Evolutionary conservation across 805 yeast species (phyloP).

Genomic region (Citeromyces matritensis): DNA sequence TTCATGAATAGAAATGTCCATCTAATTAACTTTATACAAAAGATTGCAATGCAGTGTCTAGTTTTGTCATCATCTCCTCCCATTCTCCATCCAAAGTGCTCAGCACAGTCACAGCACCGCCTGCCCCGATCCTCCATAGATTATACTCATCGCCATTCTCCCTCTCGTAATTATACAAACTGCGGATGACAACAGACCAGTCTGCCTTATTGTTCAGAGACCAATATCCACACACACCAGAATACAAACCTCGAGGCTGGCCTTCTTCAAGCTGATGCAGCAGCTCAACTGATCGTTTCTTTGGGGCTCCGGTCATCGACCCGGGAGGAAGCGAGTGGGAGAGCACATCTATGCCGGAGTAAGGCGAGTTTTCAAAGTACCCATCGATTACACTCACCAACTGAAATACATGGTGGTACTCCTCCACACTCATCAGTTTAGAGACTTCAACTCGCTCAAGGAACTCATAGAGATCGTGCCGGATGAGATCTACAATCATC

Average conservation of each 20-base stretch:
- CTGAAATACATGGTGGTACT: conserved; percentile 82
- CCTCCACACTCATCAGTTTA: conserved; percentile 83
- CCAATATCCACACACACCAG: conserved; percentile 96
- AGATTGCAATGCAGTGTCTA: conserved; percentile 67
- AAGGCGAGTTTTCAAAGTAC: conserved; percentile 16
- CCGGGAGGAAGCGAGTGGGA: conserved; percentile 87
- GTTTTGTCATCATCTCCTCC: conserved; percentile 78
- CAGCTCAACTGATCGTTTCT: conserved; percentile 79
- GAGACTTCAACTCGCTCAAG: conserved; percentile 53
- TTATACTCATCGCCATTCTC: conserved; percentile 19
- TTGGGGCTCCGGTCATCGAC: conserved; percentile 99
- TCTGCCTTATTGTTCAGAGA: conserved; percentile 76
- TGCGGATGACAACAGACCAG: conserved; percentile 92
- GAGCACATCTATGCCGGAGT: conserved; percentile 66
- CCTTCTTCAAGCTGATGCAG: conserved; percentile 43
- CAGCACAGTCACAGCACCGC: conserved; percentile 91
- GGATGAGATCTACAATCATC: conserved; percentile 91
- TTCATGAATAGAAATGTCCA: too few relatives aligned
- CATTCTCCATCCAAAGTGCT: conserved; percentile 78
- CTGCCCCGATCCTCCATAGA: conserved; percentile 88
- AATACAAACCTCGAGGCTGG: conserved; percentile 68
- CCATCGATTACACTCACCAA: conserved; percentile 85
- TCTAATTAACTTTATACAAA: conserved; percentile 21
- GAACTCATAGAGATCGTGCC: conserved; percentile 75
- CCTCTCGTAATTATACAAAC: conserved; percentile 50